A percentile compares a stretch with the other conserved stretches of the same genome.
phyloP scores from a whole-genome alignment of 495 filamentous ascomycete genomes.

The Tuber umbilicatum region DNA sequence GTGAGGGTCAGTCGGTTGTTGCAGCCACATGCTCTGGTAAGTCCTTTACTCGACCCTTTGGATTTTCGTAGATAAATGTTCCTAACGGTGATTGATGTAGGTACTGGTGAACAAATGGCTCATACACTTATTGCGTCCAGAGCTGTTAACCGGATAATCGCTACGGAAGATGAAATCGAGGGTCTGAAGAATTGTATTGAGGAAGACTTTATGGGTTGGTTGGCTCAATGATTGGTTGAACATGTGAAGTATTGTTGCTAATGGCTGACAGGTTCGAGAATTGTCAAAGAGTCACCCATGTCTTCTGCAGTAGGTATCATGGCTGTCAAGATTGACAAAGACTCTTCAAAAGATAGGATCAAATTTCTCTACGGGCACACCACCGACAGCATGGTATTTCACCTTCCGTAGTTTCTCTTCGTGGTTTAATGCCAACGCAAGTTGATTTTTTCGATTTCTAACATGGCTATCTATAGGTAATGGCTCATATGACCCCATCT shows the following conservation, averaged over 20 bases:
- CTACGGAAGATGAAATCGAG: slow-evolving; percentile 35
- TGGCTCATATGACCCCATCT: slow-evolving; percentile 34
- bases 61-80: not conserved
- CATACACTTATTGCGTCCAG: slow-evolving; percentile 55
- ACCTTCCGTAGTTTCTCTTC: not conserved
- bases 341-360: slow-evolving; percentile 22
- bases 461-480: slow-evolving; percentile 25
- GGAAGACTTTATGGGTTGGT: slow-evolving; percentile 42
- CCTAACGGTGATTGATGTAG: slow-evolving; percentile 38
- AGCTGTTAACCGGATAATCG: slow-evolving; percentile 39
- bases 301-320: slow-evolving; percentile 41
- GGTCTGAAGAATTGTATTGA: slow-evolving; percentile 37
- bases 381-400: slow-evolving; percentile 43
- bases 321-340: slow-evolving; percentile 40
- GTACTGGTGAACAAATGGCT: slow-evolving; percentile 95
- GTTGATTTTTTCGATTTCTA: not conserved
- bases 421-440: not conserved
- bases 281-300: slow-evolving; percentile 39
- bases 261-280: slow-evolving; percentile 27
- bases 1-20: slow-evolving; percentile 34
- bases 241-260: not conserved
- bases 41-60: slow-evolving; percentile 1
- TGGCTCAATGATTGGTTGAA: not conserved
- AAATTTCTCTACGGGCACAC: slow-evolving; percentile 42
- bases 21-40: slow-evolving; percentile 40